Base-by-base conservation (phyloP, 2,329 filamentous ascomycete species). In the Trichoderma afroharzianum region DNA sequence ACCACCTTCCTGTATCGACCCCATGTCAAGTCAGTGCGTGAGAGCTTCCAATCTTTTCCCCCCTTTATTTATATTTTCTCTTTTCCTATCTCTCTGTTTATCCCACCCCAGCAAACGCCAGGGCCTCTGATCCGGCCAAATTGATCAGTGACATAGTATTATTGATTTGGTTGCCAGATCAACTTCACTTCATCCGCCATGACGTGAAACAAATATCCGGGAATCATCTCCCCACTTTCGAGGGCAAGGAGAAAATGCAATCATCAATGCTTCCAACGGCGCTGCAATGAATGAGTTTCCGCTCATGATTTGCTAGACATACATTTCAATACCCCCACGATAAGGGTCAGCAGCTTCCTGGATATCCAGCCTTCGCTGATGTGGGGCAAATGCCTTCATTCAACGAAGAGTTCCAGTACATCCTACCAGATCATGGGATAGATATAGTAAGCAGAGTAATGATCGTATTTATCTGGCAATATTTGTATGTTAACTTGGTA, bases 401-500 rank as follows among this genome's bases (percentile, higher is more conserved):
- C 30, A 18, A 43, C 30, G 3, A 36, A 32, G 28, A 59, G 4
- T 59, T 59, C 8, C 64, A 43, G 43, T 47, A 18, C 30, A 47
- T 7, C 58, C 24, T 11, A 68, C 64, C 26, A 32, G 30, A 14
- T 47, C 24, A 26, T 26, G 53, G 7, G 53, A 18, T 36, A 32
- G 12, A 8, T 47, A 47, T 36, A 18, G 33, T 18, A 59, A 55
- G 3, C 8, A 36, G 7, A 18, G n/a, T 14, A 7, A 68, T 72
- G 81, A 85, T 79, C 85, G 88, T 64, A 84, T n/a, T 7, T 9
- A 43, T 4, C 83, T 59, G 86, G 88, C 88, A 0, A 88, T 94
- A 43, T 86, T 83, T 77, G 83, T 85, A 77, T 92, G 85, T 92
- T 92, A 94, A 62, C 92, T 92, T 24, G 87, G 85, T 71, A 94